phyloP scores from a whole-genome alignment of 1,284 basidiomycete species.

The Irpex sp. region DNA sequence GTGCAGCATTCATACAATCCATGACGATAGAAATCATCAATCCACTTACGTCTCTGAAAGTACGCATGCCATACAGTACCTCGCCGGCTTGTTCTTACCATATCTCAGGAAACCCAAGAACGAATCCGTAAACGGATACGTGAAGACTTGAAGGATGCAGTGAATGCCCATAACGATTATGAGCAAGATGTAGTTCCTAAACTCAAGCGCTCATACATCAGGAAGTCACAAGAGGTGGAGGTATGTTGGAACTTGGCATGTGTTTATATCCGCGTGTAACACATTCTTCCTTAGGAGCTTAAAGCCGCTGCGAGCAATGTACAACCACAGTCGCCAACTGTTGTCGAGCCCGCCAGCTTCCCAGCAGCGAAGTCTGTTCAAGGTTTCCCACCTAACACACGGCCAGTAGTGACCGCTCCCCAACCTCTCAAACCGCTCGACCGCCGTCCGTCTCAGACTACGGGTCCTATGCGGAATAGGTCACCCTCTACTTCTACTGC shows the following conservation, averaged over 20 bases:
- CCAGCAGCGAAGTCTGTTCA: slow-evolving; percentile 27
- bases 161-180: slow-evolving; percentile 71
- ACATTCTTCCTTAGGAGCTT: slow-evolving; percentile 46
- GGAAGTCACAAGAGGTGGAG: slow-evolving; percentile 83
- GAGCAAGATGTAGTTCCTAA: slow-evolving; percentile 73
- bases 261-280: not conserved
- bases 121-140: slow-evolving; percentile 86
- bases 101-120: slow-evolving; percentile 74
- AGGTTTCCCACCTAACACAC: slow-evolving; percentile 27
- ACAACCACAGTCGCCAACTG: slow-evolving; percentile 27
- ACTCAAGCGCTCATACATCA: slow-evolving; percentile 72
- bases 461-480: slow-evolving; percentile 49
- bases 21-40: slow-evolving; percentile 71
- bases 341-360: slow-evolving; percentile 30
- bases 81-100: slow-evolving; percentile 2
- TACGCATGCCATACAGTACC: slow-evolving; percentile 23
- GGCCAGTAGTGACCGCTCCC: slow-evolving; percentile 55
- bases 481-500: slow-evolving; percentile 69
- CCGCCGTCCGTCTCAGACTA: slow-evolving; percentile 62
- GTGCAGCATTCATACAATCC: slow-evolving; percentile 71
- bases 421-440: slow-evolving; percentile 70
- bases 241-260: slow-evolving; percentile 33
- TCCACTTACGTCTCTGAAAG: slow-evolving; percentile 66
- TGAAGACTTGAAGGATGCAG: slow-evolving; percentile 81
- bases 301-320: slow-evolving; percentile 44